A percentile compares a stretch with the other conserved stretches of the same genome.
These are phyloP conservation scores for Myxozyma monticola DNA, from an alignment of 805 yeast genomes.

Conservation along the genomic window DNA sequence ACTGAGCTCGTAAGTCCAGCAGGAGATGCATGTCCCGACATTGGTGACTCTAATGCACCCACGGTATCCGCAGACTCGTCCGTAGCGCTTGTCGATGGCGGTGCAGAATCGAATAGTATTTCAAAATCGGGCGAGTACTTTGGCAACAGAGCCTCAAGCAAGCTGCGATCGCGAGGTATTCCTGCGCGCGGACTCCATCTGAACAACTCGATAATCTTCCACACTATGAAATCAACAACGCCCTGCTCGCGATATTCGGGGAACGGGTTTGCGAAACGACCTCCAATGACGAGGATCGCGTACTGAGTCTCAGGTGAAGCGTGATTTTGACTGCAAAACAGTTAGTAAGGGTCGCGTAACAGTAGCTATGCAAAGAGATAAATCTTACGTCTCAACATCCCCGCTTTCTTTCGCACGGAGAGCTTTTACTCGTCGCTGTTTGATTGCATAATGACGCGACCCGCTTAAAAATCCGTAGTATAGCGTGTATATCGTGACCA, in stretches of 20 bases:
- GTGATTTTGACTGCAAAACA: conserved; percentile 2
- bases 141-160: conserved; percentile 60
- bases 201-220: conserved; percentile 69
- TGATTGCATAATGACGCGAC: conserved; percentile 14
- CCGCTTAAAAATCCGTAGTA: conserved; percentile 19
- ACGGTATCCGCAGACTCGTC: not conserved
- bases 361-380: not conserved
- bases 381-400: conserved; percentile 19
- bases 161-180: conserved; percentile 50
- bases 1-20: conserved; percentile 16
- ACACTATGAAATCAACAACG: conserved; percentile 74
- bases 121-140: conserved; percentile 57
- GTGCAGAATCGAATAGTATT: conserved; percentile 39
- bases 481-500: conserved; percentile 18
- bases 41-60: not conserved
- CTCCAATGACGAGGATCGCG: conserved; percentile 43
- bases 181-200: conserved; percentile 61
- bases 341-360: not conserved
- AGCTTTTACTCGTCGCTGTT: conserved; percentile 15
- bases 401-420: conserved; percentile 10
- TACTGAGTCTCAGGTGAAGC: conserved; percentile 28
- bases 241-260: conserved; percentile 88
- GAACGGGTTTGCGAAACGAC: conserved; percentile 88
- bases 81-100: not conserved
- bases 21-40: conserved; percentile 1